A percentile compares a stretch with the other conserved stretches of the same genome.
Conservation (phyloP, 257 asterid genomes). For the Sherardia arvensis region DNA sequence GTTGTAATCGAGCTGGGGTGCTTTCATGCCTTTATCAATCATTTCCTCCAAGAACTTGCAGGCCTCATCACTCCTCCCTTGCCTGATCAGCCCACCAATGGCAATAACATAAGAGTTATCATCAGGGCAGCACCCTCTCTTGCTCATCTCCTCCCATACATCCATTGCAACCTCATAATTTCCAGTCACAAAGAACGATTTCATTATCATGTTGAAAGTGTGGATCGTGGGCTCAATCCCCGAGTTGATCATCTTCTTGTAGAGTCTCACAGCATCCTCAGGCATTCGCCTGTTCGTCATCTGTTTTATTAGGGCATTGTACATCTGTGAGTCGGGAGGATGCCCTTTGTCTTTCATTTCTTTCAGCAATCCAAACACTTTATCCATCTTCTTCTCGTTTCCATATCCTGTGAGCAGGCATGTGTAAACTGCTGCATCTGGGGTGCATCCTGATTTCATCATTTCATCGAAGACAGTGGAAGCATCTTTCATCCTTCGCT, state of each 20-base stretch:
- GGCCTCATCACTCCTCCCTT: constrained; percentile 61
- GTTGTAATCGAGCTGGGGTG: constrained; percentile 60
- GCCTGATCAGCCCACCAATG: constrained; percentile 71
- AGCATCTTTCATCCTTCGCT: constrained; percentile 50
- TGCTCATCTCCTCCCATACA: constrained; percentile 90
- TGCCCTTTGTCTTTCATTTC: constrained; percentile 75
- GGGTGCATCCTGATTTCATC: constrained; percentile 45
- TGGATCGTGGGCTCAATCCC: constrained; percentile 57
- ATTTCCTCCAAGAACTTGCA: constrained; percentile 68
- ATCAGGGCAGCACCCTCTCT: constrained; percentile 75
- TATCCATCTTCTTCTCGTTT: constrained; percentile 56
- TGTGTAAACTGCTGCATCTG: constrained; percentile 66
- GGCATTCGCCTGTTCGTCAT: constrained; percentile 56
- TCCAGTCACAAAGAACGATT: constrained; percentile 40
- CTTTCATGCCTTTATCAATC: constrained; percentile 82
- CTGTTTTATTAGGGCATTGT: constrained; percentile 74
- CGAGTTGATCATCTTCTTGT: constrained; percentile 61
- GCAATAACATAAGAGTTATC: constrained; percentile 68
- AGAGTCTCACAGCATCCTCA: constrained; percentile 66
- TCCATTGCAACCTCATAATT: constrained; percentile 56
- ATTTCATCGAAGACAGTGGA: constrained; percentile 47
- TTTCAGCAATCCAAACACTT: constrained; percentile 45
- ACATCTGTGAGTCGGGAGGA: constrained; percentile 56
- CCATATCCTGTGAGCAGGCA: constrained; percentile 73
- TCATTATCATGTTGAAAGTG: constrained; percentile 85